Conservation (phyloP, 106 monocot genomes). For the Apostasia ramifera region DNA sequence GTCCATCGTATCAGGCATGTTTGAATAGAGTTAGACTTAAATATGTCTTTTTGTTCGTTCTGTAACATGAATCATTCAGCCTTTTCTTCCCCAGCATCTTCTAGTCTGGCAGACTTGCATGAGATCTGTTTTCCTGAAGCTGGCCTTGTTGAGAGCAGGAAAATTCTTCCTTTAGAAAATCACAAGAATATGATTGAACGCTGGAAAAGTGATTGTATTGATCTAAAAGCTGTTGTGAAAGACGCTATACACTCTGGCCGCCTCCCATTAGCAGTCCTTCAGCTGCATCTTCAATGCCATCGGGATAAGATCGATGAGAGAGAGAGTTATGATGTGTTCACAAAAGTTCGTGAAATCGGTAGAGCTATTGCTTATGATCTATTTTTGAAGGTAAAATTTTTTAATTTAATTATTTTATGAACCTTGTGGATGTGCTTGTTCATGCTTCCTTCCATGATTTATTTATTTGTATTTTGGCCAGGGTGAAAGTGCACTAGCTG, state of each 20-base stretch:
- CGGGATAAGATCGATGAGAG: slow-evolving; percentile 40
- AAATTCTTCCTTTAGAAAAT: slow-evolving; percentile 39
- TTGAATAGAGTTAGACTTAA: neutral
- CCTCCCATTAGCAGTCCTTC: slow-evolving; percentile 85
- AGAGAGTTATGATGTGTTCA: slow-evolving; percentile 56
- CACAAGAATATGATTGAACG: slow-evolving; percentile 72
- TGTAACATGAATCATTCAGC: slow-evolving; percentile 14
- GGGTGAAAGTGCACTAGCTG: slow-evolving; percentile 80
- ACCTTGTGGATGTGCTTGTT: slow-evolving; percentile 4
- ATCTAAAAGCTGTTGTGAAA: slow-evolving; percentile 67
- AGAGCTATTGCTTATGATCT: slow-evolving; percentile 84
- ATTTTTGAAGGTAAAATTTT: slow-evolving; percentile 65
- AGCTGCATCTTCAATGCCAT: slow-evolving; percentile 59
- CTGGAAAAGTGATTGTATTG: slow-evolving; percentile 63
- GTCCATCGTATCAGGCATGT: slow-evolving; percentile 2
- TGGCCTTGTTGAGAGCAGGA: slow-evolving; percentile 14
- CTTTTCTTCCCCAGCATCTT: slow-evolving; percentile 27
- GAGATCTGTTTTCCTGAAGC: slow-evolving; percentile 14
- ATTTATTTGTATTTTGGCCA: slow-evolving; percentile 21
- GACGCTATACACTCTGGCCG: slow-evolving; percentile 76
- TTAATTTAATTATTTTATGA: neutral
- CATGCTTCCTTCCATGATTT: neutral
- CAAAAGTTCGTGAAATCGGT: slow-evolving; percentile 68
- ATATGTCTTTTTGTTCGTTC: neutral
- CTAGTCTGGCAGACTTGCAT: slow-evolving; percentile 4